Percentiles rank a stretch among this genome's conserved stretches.
Evolutionary conservation across 805 yeast species (phyloP).

Genomic region (Hanseniaspora guilliermondii): DNA sequence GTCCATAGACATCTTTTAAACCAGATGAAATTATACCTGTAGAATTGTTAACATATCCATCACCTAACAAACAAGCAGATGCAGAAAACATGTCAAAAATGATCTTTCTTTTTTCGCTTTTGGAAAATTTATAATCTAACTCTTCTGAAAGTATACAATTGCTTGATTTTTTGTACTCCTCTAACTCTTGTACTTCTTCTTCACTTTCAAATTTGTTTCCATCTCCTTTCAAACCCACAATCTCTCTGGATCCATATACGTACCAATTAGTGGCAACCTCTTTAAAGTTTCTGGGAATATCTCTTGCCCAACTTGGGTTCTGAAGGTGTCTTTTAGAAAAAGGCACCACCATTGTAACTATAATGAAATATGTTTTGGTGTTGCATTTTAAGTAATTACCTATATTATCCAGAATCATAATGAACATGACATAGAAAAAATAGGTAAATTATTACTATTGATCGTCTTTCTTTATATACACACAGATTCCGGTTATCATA

Average conservation of each 20-base stretch:
- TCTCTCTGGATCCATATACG: not conserved
- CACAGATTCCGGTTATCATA: too few species aligned
- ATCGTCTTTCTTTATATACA: too few species aligned
- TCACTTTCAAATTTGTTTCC: not conserved
- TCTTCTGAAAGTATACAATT: not conserved
- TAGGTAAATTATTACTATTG: too few species aligned
- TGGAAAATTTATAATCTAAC: not conserved
- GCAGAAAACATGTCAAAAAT: constrained; percentile 11
- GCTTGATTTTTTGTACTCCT: not conserved
- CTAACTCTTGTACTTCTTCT: not conserved
- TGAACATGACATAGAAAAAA: too few species aligned
- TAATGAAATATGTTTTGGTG: not conserved
- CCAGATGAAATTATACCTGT: constrained; percentile 71
- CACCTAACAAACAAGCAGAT: constrained; percentile 48
- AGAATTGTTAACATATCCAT: constrained; percentile 83
- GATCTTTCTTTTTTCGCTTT: constrained; percentile 6
- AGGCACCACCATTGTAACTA: not conserved
- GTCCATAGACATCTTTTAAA: constrained; percentile 55
- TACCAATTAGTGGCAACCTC: not conserved
- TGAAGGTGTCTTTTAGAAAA: not conserved
- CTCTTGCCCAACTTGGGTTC: not conserved
- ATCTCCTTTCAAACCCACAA: not conserved
- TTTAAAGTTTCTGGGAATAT: not conserved
- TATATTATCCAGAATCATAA: too few species aligned
- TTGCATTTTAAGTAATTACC: too few species aligned